phyloP scores from a whole-genome alignment of 495 filamentous ascomycete genomes.

The Baudoinia panamericana region DNA sequence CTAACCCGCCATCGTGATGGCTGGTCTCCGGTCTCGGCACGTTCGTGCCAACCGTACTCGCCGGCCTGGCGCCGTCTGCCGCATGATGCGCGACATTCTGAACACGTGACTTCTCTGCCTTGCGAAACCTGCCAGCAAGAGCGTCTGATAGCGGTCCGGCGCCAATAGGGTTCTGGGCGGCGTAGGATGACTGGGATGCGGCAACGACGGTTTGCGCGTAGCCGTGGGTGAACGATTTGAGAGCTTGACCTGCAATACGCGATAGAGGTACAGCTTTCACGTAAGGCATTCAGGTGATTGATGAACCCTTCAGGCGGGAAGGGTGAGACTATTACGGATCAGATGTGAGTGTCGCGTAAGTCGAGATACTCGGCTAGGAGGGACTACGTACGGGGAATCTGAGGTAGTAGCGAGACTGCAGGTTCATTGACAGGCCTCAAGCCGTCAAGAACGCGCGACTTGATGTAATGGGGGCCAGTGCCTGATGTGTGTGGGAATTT shows the following conservation, averaged over 20 bases:
- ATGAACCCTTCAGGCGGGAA: conserved; percentile 33
- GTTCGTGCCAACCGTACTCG: conserved; percentile 6
- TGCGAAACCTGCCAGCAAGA: conserved; percentile 16
- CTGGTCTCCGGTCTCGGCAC: conserved; percentile 10
- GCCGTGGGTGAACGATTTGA: conserved; percentile 91
- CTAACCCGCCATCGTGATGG: conserved; percentile 36
- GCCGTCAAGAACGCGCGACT: conserved; percentile 51
- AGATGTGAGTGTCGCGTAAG: conserved; percentile 12
- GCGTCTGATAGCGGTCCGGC: conserved; percentile 17
- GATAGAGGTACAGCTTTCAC: conserved; percentile 78
- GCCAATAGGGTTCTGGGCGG: conserved; percentile 54
- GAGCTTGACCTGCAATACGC: conserved; percentile 68
- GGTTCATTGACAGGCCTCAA: conserved; percentile 50
- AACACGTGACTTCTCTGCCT: conserved; percentile 8
- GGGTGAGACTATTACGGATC: conserved; percentile 32
- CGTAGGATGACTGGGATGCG: conserved; percentile 77
- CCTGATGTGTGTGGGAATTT: neutral
- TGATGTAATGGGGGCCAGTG: neutral
- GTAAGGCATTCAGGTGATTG: conserved; percentile 61
- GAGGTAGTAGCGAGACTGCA: conserved; percentile 38
- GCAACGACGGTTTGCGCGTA: conserved; percentile 97
- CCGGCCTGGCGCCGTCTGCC: conserved; percentile 9
- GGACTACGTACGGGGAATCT: conserved; percentile 37
- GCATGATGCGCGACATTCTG: conserved; percentile 12
- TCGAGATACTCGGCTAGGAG: neutral